Evolutionary conservation across 768 basidiomycete species (phyloP).

Genomic region (Collybia sordida): DNA sequence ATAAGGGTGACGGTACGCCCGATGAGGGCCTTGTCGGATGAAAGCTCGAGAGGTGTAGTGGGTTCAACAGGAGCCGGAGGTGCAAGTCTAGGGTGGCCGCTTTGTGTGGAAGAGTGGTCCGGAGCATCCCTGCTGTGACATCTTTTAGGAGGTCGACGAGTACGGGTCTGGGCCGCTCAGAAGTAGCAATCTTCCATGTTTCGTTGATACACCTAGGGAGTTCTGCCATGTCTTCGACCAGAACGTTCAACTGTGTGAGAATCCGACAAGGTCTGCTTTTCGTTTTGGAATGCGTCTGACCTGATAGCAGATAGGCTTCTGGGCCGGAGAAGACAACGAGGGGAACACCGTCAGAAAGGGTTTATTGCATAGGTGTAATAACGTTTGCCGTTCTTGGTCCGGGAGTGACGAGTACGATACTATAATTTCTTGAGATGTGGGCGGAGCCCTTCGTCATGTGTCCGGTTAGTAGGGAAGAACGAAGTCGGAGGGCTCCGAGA

Average conservation of each 20-base stretch:
- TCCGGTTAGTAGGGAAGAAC: slow-evolving; percentile 95
- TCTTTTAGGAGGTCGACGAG: no score
- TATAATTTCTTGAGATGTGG: slow-evolving; percentile 94
- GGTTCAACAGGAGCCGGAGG: no score
- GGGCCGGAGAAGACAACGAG: slow-evolving; percentile 96
- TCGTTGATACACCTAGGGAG: no score
- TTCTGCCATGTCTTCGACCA: no score
- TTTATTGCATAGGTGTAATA: slow-evolving; percentile 97
- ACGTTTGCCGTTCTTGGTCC: slow-evolving; percentile 98
- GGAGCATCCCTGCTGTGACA: no score
- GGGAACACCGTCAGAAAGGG: slow-evolving; percentile 90
- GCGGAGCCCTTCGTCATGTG: slow-evolving; percentile 99
- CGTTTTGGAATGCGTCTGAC: slow-evolving; percentile 99
- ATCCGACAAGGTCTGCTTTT: slow-evolving; percentile 95
- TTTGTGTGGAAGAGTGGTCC: no score
- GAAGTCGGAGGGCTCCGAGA: slow-evolving; percentile 92
- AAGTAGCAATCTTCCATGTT: no score
- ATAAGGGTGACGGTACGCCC: slow-evolving; percentile 86
- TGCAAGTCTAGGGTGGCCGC: no score
- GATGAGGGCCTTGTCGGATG: slow-evolving; percentile 67
- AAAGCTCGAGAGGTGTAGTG: slow-evolving; percentile 54
- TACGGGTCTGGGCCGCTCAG: no score
- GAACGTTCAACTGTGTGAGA: slow-evolving; percentile 95
- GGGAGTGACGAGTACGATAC: no score
- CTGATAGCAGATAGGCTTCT: slow-evolving; percentile 99